Evolutionary conservation across 225 moss, liverwort and hornwort genomes (phyloP).

Genomic region (Asterella californica): DNA sequence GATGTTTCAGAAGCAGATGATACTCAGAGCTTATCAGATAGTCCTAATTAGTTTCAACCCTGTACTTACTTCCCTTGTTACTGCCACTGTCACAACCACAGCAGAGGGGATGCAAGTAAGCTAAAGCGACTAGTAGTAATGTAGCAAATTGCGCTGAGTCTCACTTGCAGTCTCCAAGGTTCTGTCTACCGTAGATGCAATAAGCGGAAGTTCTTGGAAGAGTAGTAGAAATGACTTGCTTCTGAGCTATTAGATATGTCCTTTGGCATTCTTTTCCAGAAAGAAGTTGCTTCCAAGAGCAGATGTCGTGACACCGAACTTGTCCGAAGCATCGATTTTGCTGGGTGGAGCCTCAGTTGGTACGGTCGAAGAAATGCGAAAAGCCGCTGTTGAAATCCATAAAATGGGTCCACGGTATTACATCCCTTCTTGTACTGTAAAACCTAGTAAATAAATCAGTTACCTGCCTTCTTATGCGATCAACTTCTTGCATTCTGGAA

Average conservation of each 20-base stretch:
- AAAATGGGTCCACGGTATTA: conserved; percentile 81
- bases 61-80: too few relatives aligned
- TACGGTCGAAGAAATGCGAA: conserved; percentile 73
- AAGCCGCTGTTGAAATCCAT: conserved; percentile 81
- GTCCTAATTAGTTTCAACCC: background rate
- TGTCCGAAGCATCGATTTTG: conserved; percentile 76
- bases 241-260: background rate
- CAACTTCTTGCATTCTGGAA: background rate
- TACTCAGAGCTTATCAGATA: background rate
- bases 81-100: too few relatives aligned
- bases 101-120: background rate
- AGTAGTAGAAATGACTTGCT: background rate
- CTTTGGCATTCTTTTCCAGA: conserved; percentile 27
- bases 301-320: conserved; percentile 88
- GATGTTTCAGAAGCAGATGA: background rate
- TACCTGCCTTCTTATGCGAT: background rate
- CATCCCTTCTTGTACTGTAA: background rate
- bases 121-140: background rate
- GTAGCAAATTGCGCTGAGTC: background rate
- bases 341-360: conserved; percentile 62
- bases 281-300: conserved; percentile 75
- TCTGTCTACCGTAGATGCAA: background rate
- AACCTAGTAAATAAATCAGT: background rate
- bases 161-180: background rate
- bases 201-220: background rate